Evolutionary conservation across 169 alveolate species (phyloP).

Genomic region (Plasmodium reichenowi): DNA sequence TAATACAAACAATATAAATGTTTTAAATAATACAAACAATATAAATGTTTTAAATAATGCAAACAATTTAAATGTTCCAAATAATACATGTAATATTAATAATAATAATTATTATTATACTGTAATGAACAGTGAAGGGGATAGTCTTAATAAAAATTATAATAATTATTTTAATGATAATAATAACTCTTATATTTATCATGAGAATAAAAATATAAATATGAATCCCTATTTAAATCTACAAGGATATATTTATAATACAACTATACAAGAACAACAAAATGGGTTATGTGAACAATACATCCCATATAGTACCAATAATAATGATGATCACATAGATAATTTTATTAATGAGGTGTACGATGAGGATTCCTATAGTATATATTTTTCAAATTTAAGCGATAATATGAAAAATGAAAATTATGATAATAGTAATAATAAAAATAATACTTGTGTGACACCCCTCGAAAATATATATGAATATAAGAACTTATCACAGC

Average conservation of each 20-base stretch:
- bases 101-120: neutral
- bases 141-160: neutral
- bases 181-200: neutral
- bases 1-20: neutral
- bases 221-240: no score
- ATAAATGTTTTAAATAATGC: neutral
- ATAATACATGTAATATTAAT: conserved; percentile 1
- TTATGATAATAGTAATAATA: neutral
- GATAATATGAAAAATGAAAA: neutral
- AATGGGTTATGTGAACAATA: no score
- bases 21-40: neutral
- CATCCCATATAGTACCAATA: no score
- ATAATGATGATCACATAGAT: no score
- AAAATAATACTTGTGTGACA: neutral
- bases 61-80: neutral
- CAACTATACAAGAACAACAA: no score
- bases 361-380: no score
- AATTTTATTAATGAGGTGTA: no score
- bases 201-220: neutral
- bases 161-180: neutral
- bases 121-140: neutral
- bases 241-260: no score
- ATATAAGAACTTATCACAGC: no score
- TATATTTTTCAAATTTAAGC: no score
- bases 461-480: neutral